Base-by-base conservation (phyloP, 495 filamentous ascomycete genomes). In the Acidomyces sp. region DNA sequence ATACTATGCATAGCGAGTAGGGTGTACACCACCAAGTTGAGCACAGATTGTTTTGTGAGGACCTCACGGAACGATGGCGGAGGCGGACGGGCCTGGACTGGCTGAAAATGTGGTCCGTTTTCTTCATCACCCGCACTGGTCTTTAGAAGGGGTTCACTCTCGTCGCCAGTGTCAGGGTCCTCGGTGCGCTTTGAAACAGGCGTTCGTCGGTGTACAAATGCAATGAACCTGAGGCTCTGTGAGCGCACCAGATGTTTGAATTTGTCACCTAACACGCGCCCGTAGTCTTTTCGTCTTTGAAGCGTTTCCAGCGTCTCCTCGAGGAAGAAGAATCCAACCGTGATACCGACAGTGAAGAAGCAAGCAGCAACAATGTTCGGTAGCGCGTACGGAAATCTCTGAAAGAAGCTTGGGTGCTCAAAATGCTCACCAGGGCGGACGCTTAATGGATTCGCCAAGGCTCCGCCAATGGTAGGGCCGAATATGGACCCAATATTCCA, bases 401-500 rank as follows among this genome's bases (percentile, higher is more conserved):
- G 69, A 32, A 93, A 68, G 46, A 85, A 80, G 30, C 60, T 65
- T 7, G 37, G 37, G 10, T 49, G 26, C 18, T 66, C 75, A 16
- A 71, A 55, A 6, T 77, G 76, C 12, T 81, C 38, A 10, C 59
- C 61, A 3, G 82, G 82, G 51, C 82, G 71, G 30, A 80, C 75
- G 28, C 66, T 62, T 1, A 76, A 73, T 2, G 88, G 88, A 38
- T 80, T 75, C 6, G 85, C 80, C 39, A 96, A 74, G 27, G 79
- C 75, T 2, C 88, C 88, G 18, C 88, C 88, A 51, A 95, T 78
- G 1, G 77, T 74, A 2, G 88, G 88, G 0, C 88, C 88, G 55
- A 95, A 76, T n/a, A 94, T 80, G 85, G 85, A 35, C 4, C 88
- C 87, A 34, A 86, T 68, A 7, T 74, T 79, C 80, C 82, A 65